phyloP scores from a whole-genome alignment of 805 yeast species.

The Saccharomyces paradoxus region DNA sequence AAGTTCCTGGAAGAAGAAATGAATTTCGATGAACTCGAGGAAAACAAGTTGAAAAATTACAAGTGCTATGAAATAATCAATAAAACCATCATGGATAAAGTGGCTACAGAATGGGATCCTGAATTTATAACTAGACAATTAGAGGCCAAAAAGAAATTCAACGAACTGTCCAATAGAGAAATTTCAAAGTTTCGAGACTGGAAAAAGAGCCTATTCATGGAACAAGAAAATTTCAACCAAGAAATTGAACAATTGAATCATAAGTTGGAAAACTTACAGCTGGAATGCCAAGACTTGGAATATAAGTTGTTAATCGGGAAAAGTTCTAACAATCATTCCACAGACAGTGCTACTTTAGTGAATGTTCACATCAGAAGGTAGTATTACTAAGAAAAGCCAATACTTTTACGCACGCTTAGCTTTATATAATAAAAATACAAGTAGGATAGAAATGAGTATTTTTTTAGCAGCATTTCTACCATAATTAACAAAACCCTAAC shows the following conservation, averaged over 20 bases:
- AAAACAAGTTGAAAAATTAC: constrained; percentile 33
- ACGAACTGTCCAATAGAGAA: constrained; percentile 38
- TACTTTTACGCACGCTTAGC: background rate
- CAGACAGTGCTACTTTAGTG: background rate
- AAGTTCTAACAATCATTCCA: background rate
- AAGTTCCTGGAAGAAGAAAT: constrained; percentile 8
- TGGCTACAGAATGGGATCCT: constrained; percentile 39
- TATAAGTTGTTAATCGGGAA: constrained; percentile 6
- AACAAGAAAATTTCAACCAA: constrained; percentile 48
- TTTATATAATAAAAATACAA: background rate
- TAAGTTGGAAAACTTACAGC: constrained; percentile 33
- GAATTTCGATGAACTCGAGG: constrained; percentile 23
- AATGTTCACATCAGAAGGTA: background rate
- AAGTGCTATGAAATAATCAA: constrained; percentile 33
- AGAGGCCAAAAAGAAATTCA: constrained; percentile 36
- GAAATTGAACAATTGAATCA: constrained; percentile 42
- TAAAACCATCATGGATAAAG: constrained; percentile 33
- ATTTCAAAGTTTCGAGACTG: constrained; percentile 54
- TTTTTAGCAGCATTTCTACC: background rate
- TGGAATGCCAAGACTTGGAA: constrained; percentile 21
- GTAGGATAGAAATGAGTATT: background rate
- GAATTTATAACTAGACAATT: constrained; percentile 39
- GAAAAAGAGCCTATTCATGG: constrained; percentile 46
- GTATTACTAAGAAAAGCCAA: background rate
- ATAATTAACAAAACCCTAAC: background rate